These are phyloP conservation scores for Cryptosporidium sp. DNA, from an alignment of 169 alveolate species.

Conservation along the genomic window DNA sequence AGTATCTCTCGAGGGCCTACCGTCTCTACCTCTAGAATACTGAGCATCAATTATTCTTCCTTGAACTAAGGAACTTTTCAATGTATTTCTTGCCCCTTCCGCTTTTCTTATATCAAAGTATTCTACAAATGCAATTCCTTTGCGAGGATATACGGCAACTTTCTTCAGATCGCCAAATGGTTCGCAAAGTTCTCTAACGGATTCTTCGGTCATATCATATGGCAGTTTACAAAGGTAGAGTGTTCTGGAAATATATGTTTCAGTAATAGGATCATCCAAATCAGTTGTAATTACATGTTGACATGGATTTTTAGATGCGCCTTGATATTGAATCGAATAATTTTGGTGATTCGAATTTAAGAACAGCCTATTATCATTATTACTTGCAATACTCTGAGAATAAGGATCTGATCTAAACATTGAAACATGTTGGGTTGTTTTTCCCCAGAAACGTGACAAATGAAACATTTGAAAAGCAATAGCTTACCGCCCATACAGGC, in stretches of 20 bases:
- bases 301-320: background rate
- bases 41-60: conserved; percentile 78
- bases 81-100: conserved; percentile 76
- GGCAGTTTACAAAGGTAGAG: conserved; percentile 78
- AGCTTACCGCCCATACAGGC: background rate
- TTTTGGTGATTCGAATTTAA: background rate
- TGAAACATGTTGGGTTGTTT: conserved; percentile 23
- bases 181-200: conserved; percentile 72
- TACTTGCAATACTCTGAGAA: conserved; percentile 3
- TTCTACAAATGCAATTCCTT: conserved; percentile 80
- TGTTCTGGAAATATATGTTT: conserved; percentile 66
- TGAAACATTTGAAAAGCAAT: background rate
- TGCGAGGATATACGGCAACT: conserved; percentile 76
- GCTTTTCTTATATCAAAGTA: conserved; percentile 79
- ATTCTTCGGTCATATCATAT: conserved; percentile 76
- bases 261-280: conserved; percentile 17
- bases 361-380: background rate
- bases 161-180: conserved; percentile 78
- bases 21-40: conserved; percentile 74
- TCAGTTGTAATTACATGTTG: conserved; percentile 4
- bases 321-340: background rate
- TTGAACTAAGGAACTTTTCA: conserved; percentile 73
- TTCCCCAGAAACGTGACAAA: conserved; percentile 20
- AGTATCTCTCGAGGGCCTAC: conserved; percentile 57
- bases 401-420: conserved; percentile 38